Evolutionary conservation across 2,329 filamentous ascomycete species (phyloP).

Genomic region (Aspergillus proliferans): DNA sequence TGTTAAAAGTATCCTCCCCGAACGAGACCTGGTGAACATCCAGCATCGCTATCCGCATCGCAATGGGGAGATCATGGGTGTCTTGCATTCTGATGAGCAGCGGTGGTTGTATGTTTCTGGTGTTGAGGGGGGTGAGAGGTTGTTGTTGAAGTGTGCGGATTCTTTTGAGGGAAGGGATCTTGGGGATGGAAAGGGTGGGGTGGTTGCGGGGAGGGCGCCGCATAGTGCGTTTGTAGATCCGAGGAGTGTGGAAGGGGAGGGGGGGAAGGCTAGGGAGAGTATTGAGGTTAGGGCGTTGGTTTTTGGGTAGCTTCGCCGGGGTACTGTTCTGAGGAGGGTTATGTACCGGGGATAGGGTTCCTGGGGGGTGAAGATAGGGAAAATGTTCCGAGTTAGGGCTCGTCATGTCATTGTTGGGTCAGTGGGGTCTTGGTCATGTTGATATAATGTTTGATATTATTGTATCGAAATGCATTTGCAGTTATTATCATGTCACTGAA

Average conservation of each 20-base stretch:
- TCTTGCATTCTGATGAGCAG: conserved; percentile 56
- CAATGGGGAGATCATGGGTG: conserved; percentile 66
- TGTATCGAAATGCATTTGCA: too few species aligned
- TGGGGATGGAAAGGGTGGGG: conserved; percentile 42
- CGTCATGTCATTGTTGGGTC: too few species aligned
- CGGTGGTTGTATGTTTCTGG: conserved; percentile 76
- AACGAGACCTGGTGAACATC: conserved; percentile 62
- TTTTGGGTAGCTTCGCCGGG: conserved; percentile 51
- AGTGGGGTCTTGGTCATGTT: too few species aligned
- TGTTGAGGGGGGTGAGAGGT: conserved; percentile 65
- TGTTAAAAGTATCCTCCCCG: conserved; percentile 44
- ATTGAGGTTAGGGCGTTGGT: conserved; percentile 85
- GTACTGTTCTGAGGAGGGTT: background rate
- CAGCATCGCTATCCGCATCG: conserved; percentile 68
- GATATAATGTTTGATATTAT: too few species aligned
- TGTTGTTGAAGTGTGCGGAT: conserved; percentile 74
- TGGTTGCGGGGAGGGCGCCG: conserved; percentile 46
- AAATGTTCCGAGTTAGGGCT: too few species aligned
- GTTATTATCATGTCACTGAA: too few species aligned
- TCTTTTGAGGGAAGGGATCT: background rate
- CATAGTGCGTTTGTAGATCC: conserved; percentile 78
- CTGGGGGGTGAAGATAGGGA: too few species aligned
- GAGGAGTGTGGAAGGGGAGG: conserved; percentile 52
- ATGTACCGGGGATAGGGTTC: background rate
- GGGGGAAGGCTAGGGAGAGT: conserved; percentile 70